Evolutionary conservation across 2,329 filamentous ascomycete genomes (phyloP).

Genomic region (Diaporthe citriasiana): DNA sequence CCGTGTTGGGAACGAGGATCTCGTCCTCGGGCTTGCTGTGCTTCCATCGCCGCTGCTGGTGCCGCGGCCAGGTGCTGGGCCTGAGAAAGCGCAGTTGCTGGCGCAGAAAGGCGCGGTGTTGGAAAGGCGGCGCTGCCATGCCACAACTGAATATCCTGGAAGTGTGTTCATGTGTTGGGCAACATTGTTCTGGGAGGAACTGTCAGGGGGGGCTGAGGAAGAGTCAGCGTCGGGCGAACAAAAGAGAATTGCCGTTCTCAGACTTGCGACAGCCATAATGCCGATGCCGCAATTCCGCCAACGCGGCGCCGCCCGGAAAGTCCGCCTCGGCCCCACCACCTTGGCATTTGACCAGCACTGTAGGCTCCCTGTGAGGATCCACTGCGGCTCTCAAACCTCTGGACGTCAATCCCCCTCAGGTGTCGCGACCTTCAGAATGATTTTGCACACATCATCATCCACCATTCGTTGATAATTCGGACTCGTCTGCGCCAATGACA

Average conservation of each 20-base stretch:
- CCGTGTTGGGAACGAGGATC: constrained; percentile 60
- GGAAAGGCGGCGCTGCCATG: constrained; percentile 45
- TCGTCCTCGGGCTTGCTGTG: constrained; percentile 47
- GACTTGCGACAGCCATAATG: constrained; percentile 33
- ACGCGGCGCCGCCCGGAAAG: constrained; percentile 10
- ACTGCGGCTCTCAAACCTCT: not conserved
- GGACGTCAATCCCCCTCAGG: not conserved
- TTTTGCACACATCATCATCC: not conserved
- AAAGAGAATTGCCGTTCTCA: constrained; percentile 4
- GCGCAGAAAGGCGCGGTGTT: constrained; percentile 48
- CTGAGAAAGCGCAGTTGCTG: constrained; percentile 48
- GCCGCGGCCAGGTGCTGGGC: constrained; percentile 40
- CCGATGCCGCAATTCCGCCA: constrained; percentile 35
- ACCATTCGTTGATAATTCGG: too few relatives aligned
- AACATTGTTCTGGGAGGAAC: not conserved
- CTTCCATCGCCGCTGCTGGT: constrained; percentile 49
- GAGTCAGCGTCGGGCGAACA: constrained; percentile 4
- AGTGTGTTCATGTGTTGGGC: not conserved
- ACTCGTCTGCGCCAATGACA: not conserved
- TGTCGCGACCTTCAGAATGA: not conserved
- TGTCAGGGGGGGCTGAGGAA: not conserved
- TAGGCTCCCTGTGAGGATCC: not conserved
- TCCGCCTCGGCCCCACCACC: constrained; percentile 22
- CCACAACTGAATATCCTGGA: not conserved
- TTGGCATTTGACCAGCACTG: constrained; percentile 18